These are phyloP conservation scores for Capsicum pubescens DNA, from an alignment of 257 asterid genomes.

Conservation along the genomic window DNA sequence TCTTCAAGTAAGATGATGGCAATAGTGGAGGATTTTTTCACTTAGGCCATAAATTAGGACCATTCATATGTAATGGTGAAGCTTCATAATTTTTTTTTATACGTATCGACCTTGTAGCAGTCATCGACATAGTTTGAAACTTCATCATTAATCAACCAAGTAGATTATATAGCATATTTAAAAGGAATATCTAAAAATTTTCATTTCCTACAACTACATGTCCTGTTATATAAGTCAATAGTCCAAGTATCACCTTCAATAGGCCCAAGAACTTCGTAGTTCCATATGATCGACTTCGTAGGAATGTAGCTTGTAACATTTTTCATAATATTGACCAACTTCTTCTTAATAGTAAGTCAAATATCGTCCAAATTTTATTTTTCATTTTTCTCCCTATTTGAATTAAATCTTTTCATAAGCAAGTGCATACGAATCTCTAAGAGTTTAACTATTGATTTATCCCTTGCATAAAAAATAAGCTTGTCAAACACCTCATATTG, in stretches of 20 bases:
- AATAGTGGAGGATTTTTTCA: not conserved
- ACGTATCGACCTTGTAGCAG: not conserved
- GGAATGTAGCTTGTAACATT: not conserved
- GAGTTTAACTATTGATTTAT: not conserved
- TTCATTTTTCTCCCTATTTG: not conserved
- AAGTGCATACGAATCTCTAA: not conserved
- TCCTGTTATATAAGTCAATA: not conserved
- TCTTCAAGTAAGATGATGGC: not conserved
- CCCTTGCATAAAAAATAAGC: not conserved
- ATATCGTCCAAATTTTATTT: not conserved
- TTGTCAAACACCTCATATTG: not conserved
- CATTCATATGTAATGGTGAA: not conserved
- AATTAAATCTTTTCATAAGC: not conserved
- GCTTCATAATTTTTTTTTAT: not conserved
- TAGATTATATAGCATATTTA: not conserved
- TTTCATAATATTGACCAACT: not conserved
- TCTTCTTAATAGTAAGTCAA: not conserved
- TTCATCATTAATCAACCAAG: not conserved
- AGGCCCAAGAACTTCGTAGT: not conserved
- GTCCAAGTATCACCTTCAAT: not conserved
- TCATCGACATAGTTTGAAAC: slow-evolving; percentile 29
- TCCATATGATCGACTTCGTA: not conserved
- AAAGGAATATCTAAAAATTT: slow-evolving; percentile 22
- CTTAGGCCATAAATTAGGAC: not conserved
- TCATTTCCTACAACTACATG: slow-evolving; percentile 31